These are phyloP conservation scores for Neobulgaria alba DNA, from an alignment of 2,329 filamentous ascomycete genomes.

Conservation along the genomic window DNA sequence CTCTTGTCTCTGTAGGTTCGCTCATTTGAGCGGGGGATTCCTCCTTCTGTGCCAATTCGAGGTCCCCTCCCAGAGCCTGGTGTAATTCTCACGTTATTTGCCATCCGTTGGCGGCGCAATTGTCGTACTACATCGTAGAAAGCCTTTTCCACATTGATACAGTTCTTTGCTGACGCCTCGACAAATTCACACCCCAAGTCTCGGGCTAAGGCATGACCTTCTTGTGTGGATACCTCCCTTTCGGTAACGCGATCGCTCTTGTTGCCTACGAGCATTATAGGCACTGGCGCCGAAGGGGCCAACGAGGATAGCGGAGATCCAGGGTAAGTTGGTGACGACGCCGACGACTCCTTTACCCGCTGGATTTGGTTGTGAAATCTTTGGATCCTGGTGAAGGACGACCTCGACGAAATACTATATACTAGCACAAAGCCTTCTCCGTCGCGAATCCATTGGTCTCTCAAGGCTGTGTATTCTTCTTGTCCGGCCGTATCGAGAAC, in stretches of 20 bases:
- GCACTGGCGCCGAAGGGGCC: constrained; percentile 52
- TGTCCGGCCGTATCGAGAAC: constrained; percentile 95
- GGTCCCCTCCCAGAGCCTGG: constrained; percentile 18
- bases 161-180: constrained; percentile 94
- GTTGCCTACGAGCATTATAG: constrained; percentile 97
- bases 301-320: constrained; percentile 59
- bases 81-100: constrained; percentile 14
- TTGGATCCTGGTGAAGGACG: constrained; percentile 90
- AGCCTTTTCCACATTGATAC: constrained; percentile 95
- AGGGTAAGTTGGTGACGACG: constrained; percentile 67
- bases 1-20: constrained; percentile 22
- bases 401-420: constrained; percentile 95
- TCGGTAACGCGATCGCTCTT: constrained; percentile 96
- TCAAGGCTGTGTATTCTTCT: constrained; percentile 93
- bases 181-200: constrained; percentile 95
- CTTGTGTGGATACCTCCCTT: constrained; percentile 91
- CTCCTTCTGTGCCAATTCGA: constrained; percentile 14
- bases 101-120: constrained; percentile 71
- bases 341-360: constrained; percentile 85
- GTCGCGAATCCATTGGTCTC: constrained; percentile 97
- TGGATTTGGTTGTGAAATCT: constrained; percentile 96
- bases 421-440: constrained; percentile 96
- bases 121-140: constrained; percentile 97
- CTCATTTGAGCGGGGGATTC: constrained; percentile 18
- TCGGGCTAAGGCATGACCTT: constrained; percentile 83